Evolutionary conservation across 495 filamentous ascomycete species (phyloP).

Genomic region (Clavariopsis aquatica): DNA sequence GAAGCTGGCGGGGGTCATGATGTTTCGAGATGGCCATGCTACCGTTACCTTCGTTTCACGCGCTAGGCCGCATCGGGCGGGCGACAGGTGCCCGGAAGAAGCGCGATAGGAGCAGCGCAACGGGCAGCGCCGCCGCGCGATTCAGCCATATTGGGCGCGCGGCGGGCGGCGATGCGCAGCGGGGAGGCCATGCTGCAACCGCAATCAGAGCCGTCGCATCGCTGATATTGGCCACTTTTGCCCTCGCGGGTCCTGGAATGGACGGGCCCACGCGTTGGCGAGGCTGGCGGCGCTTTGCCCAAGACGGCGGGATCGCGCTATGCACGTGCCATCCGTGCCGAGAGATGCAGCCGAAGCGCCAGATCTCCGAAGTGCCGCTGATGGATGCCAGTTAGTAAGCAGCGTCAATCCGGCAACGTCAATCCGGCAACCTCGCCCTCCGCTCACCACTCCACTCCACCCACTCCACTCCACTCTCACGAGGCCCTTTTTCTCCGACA

Average conservation of each 20-base stretch:
- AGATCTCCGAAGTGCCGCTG: not conserved
- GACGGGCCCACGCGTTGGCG: conserved; percentile 20
- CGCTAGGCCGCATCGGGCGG: conserved; percentile 19
- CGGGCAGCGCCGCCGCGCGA: conserved; percentile 4
- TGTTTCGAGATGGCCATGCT: conserved; percentile 32
- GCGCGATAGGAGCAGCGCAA: conserved; percentile 17
- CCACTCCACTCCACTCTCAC: not conserved
- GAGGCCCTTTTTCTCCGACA: not conserved
- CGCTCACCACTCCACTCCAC: no score
- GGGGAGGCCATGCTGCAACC: conserved; percentile 22
- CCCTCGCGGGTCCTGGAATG: no score
- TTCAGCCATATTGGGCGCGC: conserved; percentile 28
- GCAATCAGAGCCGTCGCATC: conserved; percentile 33
- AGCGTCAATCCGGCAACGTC: not conserved
- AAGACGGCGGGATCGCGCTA: not conserved
- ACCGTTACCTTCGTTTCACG: conserved; percentile 26
- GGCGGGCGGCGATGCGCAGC: not conserved
- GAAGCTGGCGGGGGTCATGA: conserved; percentile 18
- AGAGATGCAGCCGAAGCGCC: not conserved
- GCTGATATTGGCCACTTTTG: conserved; percentile 13
- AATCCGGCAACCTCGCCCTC: not conserved
- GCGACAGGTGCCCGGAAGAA: conserved; percentile 7
- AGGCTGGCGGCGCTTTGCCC: conserved; percentile 6
- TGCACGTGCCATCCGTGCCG: not conserved
- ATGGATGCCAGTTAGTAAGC: no score